Evolutionary conservation across 148 eudicot genomes (phyloP), one percentile per base, ranked within the genome.

Genomic region (Amaranthus palmeri): DNA sequence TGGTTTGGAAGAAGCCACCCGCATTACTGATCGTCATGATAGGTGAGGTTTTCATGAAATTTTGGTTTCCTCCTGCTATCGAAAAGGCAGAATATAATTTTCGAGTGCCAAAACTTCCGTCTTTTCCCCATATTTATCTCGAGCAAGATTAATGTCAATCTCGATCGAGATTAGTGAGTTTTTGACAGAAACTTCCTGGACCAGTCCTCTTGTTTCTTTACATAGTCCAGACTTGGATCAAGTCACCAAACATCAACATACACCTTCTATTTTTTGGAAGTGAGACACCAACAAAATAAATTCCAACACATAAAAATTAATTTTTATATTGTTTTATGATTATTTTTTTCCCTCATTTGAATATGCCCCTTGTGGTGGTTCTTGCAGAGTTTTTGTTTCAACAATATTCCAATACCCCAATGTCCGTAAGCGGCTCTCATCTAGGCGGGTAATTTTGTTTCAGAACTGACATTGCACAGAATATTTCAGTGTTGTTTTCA

Each of bases 1-100:
- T 60, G 72, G 40, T 11, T 60, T 46, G 66, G 17, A 42, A 51
- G 54, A 65, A 65, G 54, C 42, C 7, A 42, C 36, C 51, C 1
- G 9, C 18, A 61, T 8, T 36, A 48, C 50, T 72, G 74, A 61
- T 48, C 61, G 74, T 42, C 40, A 15, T 15, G 58, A 63, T 13
- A 61, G 51, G 47, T 8, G 9, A 17, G 10, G 62, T 46, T 3
- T 15, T 71, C 44, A 71, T 46, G 10, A 41, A 15, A 9, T 4
- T 47, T 8, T 48, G 4, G 61, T 54, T 42, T 42, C 14, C 42
- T 54, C 57, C 14, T 54, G 36, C 48, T 54, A 56, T 15, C 6
- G 47, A 1, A 7, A 15, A 18, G 4, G 7, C 51, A 70, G 15
- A 45, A 10, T 25, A 18, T 43, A 9, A 25, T 57, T 17, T 8